phyloP scores from a whole-genome alignment of 306 rosid species.

The Benincasa hispida region DNA sequence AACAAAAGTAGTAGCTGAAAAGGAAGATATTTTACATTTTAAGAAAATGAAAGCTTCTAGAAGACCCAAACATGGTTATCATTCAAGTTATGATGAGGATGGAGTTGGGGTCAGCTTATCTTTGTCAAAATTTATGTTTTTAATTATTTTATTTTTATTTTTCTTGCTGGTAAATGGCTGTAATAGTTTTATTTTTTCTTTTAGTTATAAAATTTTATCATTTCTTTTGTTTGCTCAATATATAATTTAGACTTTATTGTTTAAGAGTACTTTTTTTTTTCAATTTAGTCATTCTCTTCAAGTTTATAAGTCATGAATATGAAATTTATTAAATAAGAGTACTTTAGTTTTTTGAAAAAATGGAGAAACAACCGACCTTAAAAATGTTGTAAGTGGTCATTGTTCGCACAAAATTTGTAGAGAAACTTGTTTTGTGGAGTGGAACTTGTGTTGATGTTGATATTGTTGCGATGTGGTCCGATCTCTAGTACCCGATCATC shows the following conservation, averaged over 20 bases:
- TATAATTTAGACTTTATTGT: not conserved
- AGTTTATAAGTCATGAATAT: too few relatives aligned
- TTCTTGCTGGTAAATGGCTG: not conserved
- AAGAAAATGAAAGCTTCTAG: constrained; percentile 46
- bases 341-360: too few relatives aligned
- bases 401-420: too few relatives aligned
- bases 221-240: not conserved
- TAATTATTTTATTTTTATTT: not conserved
- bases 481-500: too few relatives aligned
- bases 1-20: constrained; percentile 33
- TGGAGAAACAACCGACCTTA: too few relatives aligned
- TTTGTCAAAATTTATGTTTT: not conserved
- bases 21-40: constrained; percentile 13
- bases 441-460: too few relatives aligned
- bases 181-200: not conserved
- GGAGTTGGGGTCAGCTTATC: constrained; percentile 21
- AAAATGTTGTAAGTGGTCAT: too few relatives aligned
- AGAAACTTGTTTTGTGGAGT: too few relatives aligned
- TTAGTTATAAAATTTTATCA: not conserved
- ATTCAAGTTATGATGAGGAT: constrained; percentile 24
- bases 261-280: not conserved
- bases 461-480: too few relatives aligned
- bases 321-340: too few relatives aligned
- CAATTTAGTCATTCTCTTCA: too few relatives aligned
- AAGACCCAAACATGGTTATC: constrained; percentile 20